Evolutionary conservation across 1,284 basidiomycete species (phyloP).

Genomic region (Bjerkandera adusta): DNA sequence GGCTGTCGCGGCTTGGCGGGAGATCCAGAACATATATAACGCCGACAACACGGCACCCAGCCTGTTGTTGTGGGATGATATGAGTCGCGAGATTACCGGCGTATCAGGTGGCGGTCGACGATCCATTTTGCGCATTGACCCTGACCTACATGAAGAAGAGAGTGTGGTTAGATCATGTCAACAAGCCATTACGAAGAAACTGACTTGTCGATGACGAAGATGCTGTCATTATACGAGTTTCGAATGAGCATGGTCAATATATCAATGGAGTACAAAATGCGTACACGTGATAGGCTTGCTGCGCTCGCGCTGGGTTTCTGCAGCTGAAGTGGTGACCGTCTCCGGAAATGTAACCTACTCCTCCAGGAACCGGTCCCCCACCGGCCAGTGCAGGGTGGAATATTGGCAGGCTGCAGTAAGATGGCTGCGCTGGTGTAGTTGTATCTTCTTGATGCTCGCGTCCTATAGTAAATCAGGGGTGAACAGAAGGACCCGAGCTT

Average conservation of each 20-base stretch:
- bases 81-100: no score
- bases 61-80: conserved; percentile 50
- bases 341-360: conserved; percentile 48
- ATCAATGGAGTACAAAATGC: conserved; percentile 21
- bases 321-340: conserved; percentile 57
- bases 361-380: conserved; percentile 25
- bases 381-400: conserved; percentile 45
- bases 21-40: conserved; percentile 51
- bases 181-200: no score
- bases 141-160: no score
- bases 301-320: conserved; percentile 50
- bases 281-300: conserved; percentile 61
- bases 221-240: conserved; percentile 29
- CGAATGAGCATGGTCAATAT: not conserved
- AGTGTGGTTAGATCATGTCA: no score
- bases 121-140: no score
- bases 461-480: conserved; percentile 30
- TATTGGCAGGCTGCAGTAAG: conserved; percentile 51
- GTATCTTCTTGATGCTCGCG: conserved; percentile 44
- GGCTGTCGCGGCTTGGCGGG: conserved; percentile 41
- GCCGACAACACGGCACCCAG: conserved; percentile 60
- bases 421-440: conserved; percentile 42
- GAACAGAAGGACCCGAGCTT: not conserved
- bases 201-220: conserved; percentile 52
- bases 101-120: no score